Conservation (phyloP, 2,329 filamentous ascomycete genomes). For the Scopulariopsis brevicaulis region DNA sequence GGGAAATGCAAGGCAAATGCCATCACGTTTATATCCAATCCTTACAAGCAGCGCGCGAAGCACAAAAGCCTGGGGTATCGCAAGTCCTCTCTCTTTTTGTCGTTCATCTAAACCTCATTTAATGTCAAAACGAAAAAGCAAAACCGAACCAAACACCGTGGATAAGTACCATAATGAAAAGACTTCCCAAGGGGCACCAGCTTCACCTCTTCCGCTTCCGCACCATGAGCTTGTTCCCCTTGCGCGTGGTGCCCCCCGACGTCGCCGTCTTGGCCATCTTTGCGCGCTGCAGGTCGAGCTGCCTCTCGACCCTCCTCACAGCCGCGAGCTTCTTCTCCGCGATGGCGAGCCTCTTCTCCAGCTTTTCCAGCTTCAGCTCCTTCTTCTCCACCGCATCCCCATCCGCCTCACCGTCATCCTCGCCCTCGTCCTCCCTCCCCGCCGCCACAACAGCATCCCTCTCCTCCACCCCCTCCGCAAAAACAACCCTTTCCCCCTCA, state of each 20-base stretch:
- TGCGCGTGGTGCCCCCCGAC: constrained; percentile 45
- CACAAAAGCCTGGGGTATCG: background rate
- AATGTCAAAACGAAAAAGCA: background rate
- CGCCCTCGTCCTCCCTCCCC: constrained; percentile 19
- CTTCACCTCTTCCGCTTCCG: constrained; percentile 47
- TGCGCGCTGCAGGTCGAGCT: constrained; percentile 46
- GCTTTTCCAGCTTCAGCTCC: constrained; percentile 23
- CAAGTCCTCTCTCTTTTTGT: background rate
- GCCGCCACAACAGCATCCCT: constrained; percentile 15
- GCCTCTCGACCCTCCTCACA: constrained; percentile 42
- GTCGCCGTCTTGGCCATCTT: constrained; percentile 57
- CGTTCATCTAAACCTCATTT: background rate
- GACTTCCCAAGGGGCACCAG: too few species aligned
- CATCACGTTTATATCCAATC: background rate
- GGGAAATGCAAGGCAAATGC: background rate
- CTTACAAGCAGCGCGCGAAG: background rate
- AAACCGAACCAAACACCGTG: too few species aligned
- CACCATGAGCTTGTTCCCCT: constrained; percentile 51
- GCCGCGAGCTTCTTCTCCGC: constrained; percentile 42
- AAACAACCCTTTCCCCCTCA: constrained; percentile 28
- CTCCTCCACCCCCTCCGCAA: constrained; percentile 17
- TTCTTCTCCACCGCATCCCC: constrained; percentile 12
- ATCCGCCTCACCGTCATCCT: constrained; percentile 18
- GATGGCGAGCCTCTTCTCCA: constrained; percentile 34
- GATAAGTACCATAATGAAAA: too few species aligned